Evolutionary conservation across 345 rosid species (phyloP).

Genomic region (Corchorus capsularis): DNA sequence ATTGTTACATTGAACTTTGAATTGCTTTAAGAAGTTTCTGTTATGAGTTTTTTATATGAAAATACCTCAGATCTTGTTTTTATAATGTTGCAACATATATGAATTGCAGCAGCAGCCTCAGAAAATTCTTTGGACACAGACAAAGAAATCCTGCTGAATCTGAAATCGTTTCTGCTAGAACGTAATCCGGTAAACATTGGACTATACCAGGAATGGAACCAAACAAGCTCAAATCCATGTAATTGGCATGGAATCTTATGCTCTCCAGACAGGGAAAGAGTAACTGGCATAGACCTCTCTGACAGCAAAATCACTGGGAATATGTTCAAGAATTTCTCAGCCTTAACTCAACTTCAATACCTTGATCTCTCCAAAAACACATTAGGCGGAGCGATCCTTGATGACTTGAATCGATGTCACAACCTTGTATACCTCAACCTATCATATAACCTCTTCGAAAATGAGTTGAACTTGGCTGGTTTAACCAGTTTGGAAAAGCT

Average conservation of each 20-base stretch:
- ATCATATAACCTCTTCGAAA: conserved; percentile 62
- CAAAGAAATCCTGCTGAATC: conserved; percentile 43
- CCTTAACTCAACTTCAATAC: conserved; percentile 55
- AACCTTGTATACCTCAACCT: conserved; percentile 63
- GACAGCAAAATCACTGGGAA: conserved; percentile 43
- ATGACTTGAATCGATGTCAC: conserved; percentile 57
- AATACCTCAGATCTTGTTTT: too few species aligned
- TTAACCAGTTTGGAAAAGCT: conserved; percentile 54
- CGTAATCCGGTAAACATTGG: conserved; percentile 53
- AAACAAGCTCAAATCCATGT: conserved; percentile 47
- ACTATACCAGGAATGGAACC: conserved; percentile 58
- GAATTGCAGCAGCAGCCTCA: too few species aligned
- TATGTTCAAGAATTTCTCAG: conserved; percentile 59
- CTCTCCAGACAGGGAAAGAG: conserved; percentile 44
- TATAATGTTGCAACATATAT: neutral
- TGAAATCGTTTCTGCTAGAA: conserved; percentile 52
- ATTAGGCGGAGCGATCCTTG: conserved; percentile 50
- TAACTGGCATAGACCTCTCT: conserved; percentile 62
- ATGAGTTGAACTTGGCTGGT: conserved; percentile 52
- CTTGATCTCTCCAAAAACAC: conserved; percentile 79
- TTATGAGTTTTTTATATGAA: too few species aligned
- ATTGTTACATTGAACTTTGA: too few species aligned
- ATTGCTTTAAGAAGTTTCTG: neutral
- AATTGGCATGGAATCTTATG: conserved; percentile 70
- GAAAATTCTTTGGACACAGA: conserved; percentile 37